Evolutionary conservation across 2,329 filamentous ascomycete species (phyloP).

Genomic region (Thelonectria olida): DNA sequence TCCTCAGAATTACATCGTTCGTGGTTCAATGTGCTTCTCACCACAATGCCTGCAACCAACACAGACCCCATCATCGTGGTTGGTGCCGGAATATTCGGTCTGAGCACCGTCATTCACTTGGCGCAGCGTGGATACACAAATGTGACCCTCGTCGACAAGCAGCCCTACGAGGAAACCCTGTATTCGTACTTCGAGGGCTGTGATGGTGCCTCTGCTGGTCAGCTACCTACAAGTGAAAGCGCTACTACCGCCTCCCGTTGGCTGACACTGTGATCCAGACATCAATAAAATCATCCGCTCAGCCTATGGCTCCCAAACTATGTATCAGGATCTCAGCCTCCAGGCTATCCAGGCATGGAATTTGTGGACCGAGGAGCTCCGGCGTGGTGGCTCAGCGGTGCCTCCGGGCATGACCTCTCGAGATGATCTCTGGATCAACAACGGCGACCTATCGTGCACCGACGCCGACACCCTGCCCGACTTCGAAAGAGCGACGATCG

Average conservation of each 20-base stretch:
- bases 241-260: not conserved
- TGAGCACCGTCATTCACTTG: conserved; percentile 44
- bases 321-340: conserved; percentile 9
- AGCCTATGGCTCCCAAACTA: conserved; percentile 5
- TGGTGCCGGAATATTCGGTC: conserved; percentile 38
- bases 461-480: not conserved
- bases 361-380: conserved; percentile 11
- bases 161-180: conserved; percentile 48
- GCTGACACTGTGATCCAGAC: not conserved
- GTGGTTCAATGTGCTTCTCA: not conserved
- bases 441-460: conserved; percentile 11
- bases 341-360: conserved; percentile 15
- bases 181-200: conserved; percentile 53
- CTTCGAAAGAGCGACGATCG: conserved; percentile 7
- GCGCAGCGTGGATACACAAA: conserved; percentile 51
- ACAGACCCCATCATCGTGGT: conserved; percentile 11
- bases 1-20: not conserved
- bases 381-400: not conserved
- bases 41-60: not conserved
- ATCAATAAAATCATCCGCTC: conserved; percentile 16
- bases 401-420: not conserved
- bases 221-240: not conserved
- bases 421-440: conserved; percentile 12
- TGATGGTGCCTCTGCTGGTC: conserved; percentile 49
- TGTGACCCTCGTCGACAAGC: conserved; percentile 57